Base-by-base conservation (phyloP, 1,284 basidiomycete species). In the Exobasidium cylindrosporum region DNA sequence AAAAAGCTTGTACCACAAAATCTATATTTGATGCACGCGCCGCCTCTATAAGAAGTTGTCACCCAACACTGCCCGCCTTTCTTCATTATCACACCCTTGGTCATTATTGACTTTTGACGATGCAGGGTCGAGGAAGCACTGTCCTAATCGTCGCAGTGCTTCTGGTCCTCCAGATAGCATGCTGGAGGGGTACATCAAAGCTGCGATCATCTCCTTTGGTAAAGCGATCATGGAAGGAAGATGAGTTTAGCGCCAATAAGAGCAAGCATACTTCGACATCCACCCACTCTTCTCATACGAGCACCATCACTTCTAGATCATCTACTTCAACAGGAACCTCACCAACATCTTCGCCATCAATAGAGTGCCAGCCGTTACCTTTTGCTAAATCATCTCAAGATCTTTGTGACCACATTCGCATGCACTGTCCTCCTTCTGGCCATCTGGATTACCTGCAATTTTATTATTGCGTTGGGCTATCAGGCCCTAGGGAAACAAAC, bases 381-480 rank as follows among this genome's bases (percentile, higher is more conserved):
- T 30, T 31, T 3, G 31, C 21, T 14, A 30, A 13, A 5, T 54
- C 65, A 5, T 57, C 70, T n/a, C 28, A 40, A 10, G 61, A 68
- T 13, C 54, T 73, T 13, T 78, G 76, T 60, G 58, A 56, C 17
- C 70, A 71, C 57, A 67, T 78, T 35, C 54, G 58, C 7, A 14
- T 59, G 13, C 44, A 68, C 59, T 78, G 76, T 63, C 53, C 66
- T 3, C 55, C 63, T 4, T 65, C 70, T 24, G 72, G 72, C 21
- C 68, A 69, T 29, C 60, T 71, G 35, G 64, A 71, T 57, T 76
- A 78, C 52, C 65, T 78, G 17, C 54, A 60, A 30, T 68, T 73
- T 60, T 78, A 76, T 65, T 78, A 76, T 61, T 78, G 76, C 57
- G 58, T 65, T 7, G 67, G 68, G 23, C 59, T 64, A 55, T 45